phyloP scores from a whole-genome alignment of 192 early-diverging fungal genomes.

The Allomyces macrogynus region DNA sequence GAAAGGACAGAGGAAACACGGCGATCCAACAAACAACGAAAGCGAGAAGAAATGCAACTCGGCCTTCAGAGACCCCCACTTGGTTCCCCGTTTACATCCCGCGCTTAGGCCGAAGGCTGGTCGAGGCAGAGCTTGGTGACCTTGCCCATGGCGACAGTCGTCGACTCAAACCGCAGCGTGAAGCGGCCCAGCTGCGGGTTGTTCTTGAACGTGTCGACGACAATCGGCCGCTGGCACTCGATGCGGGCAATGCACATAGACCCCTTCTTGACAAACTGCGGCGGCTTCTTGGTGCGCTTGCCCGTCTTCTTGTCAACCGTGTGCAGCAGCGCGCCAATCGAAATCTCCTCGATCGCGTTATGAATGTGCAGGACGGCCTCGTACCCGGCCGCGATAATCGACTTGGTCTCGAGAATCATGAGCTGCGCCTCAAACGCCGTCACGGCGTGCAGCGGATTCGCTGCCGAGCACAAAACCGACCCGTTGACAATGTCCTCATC shows the following conservation, averaged over 20 bases:
- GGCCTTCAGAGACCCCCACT: too few relatives aligned
- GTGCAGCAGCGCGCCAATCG: constrained; percentile 60
- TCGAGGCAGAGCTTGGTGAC: constrained; percentile 50
- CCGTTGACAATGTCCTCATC: constrained; percentile 78
- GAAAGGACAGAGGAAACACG: too few relatives aligned
- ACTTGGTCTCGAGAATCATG: constrained; percentile 78
- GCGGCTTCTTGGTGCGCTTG: constrained; percentile 66
- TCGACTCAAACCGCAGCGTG: constrained; percentile 93
- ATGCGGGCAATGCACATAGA: constrained; percentile 74
- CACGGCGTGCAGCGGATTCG: constrained; percentile 57
- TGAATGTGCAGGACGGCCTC: constrained; percentile 84
- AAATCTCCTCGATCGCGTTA: constrained; percentile 70
- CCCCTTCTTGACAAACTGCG: constrained; percentile 83
- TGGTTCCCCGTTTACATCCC: too few relatives aligned
- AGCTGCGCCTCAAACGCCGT: constrained; percentile 70
- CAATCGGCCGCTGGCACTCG: constrained; percentile 51
- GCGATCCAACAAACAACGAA: too few relatives aligned
- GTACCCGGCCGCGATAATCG: constrained; percentile 92
- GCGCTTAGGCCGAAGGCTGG: too few relatives aligned
- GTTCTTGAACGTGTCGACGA: constrained; percentile 69
- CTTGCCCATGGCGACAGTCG: constrained; percentile 73
- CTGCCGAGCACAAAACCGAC: constrained; percentile 63
- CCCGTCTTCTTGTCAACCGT: constrained; percentile 85
- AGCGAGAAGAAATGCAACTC: too few relatives aligned
- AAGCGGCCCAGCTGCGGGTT: constrained; percentile 87